These are phyloP conservation scores for Pichia gijzeniarum DNA, from an alignment of 805 yeast genomes.

Conservation along the genomic window DNA sequence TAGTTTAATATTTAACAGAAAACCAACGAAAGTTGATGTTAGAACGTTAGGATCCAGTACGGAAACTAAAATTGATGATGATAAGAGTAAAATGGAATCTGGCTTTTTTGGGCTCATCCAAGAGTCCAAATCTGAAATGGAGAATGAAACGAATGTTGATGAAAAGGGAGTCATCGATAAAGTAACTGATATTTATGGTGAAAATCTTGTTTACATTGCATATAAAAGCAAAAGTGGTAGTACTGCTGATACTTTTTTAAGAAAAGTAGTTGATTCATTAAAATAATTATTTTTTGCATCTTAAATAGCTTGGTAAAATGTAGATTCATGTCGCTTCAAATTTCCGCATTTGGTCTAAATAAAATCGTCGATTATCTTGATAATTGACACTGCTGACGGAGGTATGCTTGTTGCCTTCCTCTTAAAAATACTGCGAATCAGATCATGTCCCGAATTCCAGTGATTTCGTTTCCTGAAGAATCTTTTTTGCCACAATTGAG, in stretches of 20 bases:
- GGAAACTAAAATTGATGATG: neutral
- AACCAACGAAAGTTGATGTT: constrained; percentile 10
- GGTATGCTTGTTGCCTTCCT: too few species aligned
- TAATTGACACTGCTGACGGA: too few species aligned
- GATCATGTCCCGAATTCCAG: constrained; percentile 19
- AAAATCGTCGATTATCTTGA: neutral
- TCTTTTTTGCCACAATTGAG: constrained; percentile 8
- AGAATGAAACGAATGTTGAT: neutral
- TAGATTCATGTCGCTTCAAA: neutral
- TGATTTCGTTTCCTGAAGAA: constrained; percentile 32
- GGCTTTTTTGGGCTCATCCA: constrained; percentile 28
- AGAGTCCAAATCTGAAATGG: constrained; percentile 21
- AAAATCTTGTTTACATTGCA: constrained; percentile 17
- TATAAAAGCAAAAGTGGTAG: constrained; percentile 5
- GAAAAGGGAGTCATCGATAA: neutral
- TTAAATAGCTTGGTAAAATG: neutral
- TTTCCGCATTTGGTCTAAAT: neutral
- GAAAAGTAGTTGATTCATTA: constrained; percentile 8
- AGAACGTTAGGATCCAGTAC: constrained; percentile 1
- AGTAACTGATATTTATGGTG: constrained; percentile 16
- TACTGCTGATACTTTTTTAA: constrained; percentile 4
- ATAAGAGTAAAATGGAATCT: constrained; percentile 20
- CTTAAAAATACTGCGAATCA: too few species aligned
- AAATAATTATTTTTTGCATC: neutral
- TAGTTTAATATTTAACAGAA: constrained; percentile 18